A percentile compares a stretch with the other conserved stretches of the same genome.
Conservation (phyloP, 2,329 filamentous ascomycete species). For the Cucurbitaria berberidis region DNA sequence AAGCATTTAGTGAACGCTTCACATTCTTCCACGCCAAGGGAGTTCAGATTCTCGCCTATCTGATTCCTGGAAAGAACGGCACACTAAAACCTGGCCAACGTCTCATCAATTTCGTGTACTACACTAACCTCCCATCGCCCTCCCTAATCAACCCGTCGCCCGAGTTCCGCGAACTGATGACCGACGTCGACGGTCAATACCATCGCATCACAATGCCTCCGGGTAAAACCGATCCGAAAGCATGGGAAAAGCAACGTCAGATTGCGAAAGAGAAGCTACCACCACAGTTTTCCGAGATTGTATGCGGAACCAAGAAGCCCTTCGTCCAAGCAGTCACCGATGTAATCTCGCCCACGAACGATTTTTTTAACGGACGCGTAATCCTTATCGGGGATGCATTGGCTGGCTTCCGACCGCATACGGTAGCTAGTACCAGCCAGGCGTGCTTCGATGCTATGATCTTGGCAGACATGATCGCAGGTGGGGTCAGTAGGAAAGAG, state of each 20-base stretch:
- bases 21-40: slow-evolving; percentile 50
- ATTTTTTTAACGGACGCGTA: slow-evolving; percentile 51
- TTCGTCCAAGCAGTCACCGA: slow-evolving; percentile 57
- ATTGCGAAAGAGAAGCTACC: slow-evolving; percentile 44
- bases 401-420: slow-evolving; percentile 55
- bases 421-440: slow-evolving; percentile 56
- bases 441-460: slow-evolving; percentile 54
- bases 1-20: slow-evolving; percentile 48
- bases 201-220: slow-evolving; percentile 54
- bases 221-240: slow-evolving; percentile 47
- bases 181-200: slow-evolving; percentile 49
- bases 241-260: slow-evolving; percentile 49
- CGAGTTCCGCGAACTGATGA: slow-evolving; percentile 53
- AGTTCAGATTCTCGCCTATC: slow-evolving; percentile 51
- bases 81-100: slow-evolving; percentile 48
- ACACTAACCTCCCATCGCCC: slow-evolving; percentile 48
- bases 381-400: slow-evolving; percentile 57
- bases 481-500: slow-evolving; percentile 41
- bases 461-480: slow-evolving; percentile 49
- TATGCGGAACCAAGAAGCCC: slow-evolving; percentile 49
- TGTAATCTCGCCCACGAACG: slow-evolving; percentile 46
- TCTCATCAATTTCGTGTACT: slow-evolving; percentile 58
- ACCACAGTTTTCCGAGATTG: slow-evolving; percentile 52
- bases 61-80: slow-evolving; percentile 54
- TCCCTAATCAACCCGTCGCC: slow-evolving; percentile 42